Percentiles rank a stretch among this genome's conserved stretches.
Conservation (phyloP, 2,329 filamentous ascomycete genomes). For the Aspergillus fumigatus region DNA sequence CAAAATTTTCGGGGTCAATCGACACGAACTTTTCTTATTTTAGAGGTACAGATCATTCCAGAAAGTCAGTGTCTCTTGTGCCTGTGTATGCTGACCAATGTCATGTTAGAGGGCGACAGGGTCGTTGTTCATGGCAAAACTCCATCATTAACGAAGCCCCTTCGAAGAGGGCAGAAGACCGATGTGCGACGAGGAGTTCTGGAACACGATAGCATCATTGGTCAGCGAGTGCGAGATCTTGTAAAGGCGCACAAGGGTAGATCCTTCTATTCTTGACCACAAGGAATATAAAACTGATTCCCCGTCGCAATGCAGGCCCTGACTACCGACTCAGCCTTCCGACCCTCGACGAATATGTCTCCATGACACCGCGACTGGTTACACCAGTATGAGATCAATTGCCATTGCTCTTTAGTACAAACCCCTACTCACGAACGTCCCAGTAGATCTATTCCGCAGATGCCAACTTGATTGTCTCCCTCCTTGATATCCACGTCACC, state of each 20-base stretch:
- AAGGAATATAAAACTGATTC: neutral
- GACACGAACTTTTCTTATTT: conserved; percentile 38
- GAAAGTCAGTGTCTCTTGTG: neutral
- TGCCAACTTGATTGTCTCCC: conserved; percentile 67
- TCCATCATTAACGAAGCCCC: conserved; percentile 39
- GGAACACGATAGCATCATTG: conserved; percentile 57
- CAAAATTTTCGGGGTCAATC: conserved; percentile 24
- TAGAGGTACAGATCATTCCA: conserved; percentile 23
- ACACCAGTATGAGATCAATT: conserved; percentile 57
- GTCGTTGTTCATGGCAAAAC: conserved; percentile 38
- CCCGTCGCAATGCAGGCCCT: conserved; percentile 29
- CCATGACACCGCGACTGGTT: conserved; percentile 63
- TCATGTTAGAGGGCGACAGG: conserved; percentile 39
- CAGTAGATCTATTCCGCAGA: conserved; percentile 68
- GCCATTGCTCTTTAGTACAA: conserved; percentile 12
- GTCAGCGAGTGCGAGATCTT: conserved; percentile 55
- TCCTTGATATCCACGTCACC: conserved; percentile 67
- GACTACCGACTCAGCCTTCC: conserved; percentile 59
- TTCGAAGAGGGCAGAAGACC: conserved; percentile 35
- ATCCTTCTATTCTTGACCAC: neutral
- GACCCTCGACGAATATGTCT: conserved; percentile 69
- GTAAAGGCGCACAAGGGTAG: conserved; percentile 51
- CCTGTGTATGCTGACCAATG: neutral
- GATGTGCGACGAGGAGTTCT: conserved; percentile 35
- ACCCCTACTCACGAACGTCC: conserved; percentile 12